Evolutionary conservation across 129 eudicot genomes (phyloP).

Genomic region (Flaveria linearis): DNA sequence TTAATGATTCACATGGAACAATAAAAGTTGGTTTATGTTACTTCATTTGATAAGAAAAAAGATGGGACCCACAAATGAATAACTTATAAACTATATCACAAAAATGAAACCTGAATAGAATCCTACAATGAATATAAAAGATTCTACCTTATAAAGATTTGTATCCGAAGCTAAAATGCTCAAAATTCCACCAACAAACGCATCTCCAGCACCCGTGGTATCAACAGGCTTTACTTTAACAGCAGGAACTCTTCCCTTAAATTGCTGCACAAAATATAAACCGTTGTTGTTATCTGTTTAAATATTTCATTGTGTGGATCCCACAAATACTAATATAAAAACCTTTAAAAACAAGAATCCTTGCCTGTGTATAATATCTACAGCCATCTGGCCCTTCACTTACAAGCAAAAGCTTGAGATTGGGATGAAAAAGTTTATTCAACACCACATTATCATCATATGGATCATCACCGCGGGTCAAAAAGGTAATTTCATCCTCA

Average conservation of each 20-base stretch:
- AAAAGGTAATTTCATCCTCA: conserved; percentile 60
- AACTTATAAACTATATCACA: neutral
- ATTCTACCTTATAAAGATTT: conserved; percentile 56
- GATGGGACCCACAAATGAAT: conserved; percentile 6
- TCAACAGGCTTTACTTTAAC: conserved; percentile 42
- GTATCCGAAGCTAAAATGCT: conserved; percentile 60
- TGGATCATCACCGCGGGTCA: conserved; percentile 45
- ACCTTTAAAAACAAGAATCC: neutral
- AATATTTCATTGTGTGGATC: conserved; percentile 1
- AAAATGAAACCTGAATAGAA: neutral
- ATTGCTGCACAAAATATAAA: conserved; percentile 31
- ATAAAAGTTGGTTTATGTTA: neutral
- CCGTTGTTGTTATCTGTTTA: neutral
- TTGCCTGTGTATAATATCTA: conserved; percentile 61
- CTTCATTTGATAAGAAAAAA: neutral
- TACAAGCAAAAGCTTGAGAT: conserved; percentile 62
- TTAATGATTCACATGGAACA: neutral
- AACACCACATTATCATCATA: conserved; percentile 48
- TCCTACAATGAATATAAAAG: neutral
- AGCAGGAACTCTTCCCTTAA: conserved; percentile 47
- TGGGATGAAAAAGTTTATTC: conserved; percentile 52
- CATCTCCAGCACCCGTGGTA: conserved; percentile 52
- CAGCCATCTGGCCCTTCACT: conserved; percentile 64
- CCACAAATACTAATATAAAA: neutral
- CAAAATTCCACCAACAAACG: conserved; percentile 58